Evolutionary conservation across 2,329 filamentous ascomycete genomes (phyloP).

Genomic region (Calonectria hawksworthii): DNA sequence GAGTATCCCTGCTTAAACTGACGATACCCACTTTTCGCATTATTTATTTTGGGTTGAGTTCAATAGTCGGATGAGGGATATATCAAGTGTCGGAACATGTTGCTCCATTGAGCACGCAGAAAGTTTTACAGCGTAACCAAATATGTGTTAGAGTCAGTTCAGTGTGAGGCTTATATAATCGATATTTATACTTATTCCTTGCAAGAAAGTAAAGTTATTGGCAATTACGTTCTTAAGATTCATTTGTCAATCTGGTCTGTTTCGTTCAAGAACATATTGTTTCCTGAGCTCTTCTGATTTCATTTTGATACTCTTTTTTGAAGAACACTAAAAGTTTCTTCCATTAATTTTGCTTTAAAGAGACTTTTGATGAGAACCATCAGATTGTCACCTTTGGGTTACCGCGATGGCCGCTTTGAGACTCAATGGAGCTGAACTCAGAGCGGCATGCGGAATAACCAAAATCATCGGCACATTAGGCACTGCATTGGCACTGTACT

Average conservation of each 20-base stretch:
- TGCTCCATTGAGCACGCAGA: background rate
- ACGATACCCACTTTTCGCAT: background rate
- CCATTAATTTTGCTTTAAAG: no score
- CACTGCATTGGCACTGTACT: background rate
- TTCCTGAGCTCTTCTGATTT: background rate
- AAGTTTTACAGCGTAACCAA: background rate
- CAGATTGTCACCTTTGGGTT: background rate
- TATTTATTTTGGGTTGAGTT: constrained; percentile 6
- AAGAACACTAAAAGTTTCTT: background rate
- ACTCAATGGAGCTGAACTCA: background rate
- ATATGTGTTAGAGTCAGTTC: background rate
- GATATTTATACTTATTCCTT: background rate
- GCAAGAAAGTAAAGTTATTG: background rate
- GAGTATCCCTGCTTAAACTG: background rate
- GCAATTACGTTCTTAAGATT: background rate
- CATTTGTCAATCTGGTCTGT: background rate
- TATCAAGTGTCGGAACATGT: background rate
- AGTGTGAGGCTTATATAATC: background rate
- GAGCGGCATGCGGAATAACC: background rate
- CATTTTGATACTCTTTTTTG: background rate
- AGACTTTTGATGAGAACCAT: no score
- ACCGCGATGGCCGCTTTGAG: background rate
- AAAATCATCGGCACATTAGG: background rate
- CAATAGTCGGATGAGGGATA: constrained; percentile 4
- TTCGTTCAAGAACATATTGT: background rate